Base-by-base conservation (phyloP, 805 yeast genomes). In the Myxozyma sirexii region DNA sequence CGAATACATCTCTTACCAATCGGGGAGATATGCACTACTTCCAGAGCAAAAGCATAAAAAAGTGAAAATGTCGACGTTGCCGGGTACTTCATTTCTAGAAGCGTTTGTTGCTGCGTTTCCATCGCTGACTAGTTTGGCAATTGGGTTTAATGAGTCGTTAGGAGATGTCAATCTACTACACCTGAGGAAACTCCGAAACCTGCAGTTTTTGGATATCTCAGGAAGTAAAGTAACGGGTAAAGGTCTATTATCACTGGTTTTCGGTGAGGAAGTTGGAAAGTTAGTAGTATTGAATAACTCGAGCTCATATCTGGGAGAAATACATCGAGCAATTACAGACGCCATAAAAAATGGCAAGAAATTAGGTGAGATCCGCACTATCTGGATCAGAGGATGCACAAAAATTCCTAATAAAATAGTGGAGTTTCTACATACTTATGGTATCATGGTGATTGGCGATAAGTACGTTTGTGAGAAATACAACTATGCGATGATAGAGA, bases 361-460 rank as follows among this genome's bases (percentile, higher is more conserved):
- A 24, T 15, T 38, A 8, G 33, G 43, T 8, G 13, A 48, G 2
- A 48, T 48, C 13, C 10, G 21, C 2, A 48, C 43, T 29, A 23
- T 48, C 13, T 48, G 53, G 53, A 24, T 48, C 3, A 21, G 53
- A 35, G 53, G 53, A 10, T 48, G 53, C 23, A 10, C 19, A 19
- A 48, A 48, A n/a, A 48, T 48, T 37, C 43, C 53, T 8, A 48
- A 10, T 15, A 37, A 12, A 17, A 5, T 37, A 10, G 43, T 24
- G 13, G 33, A 15, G 3, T 6, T 37, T 10, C 10, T 37, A 15
- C 15, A 23, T 13, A 8, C 23, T 13, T 48, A 17, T 37, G 43
- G 33, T 4, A 24, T 48, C 24, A 19, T 13, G 21, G 10, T 48
- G 8, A 15, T 48, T 3, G 39, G 27, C 12, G 53, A 48, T 37